phyloP scores from a whole-genome alignment of 2,329 filamentous ascomycete species.

The Rosellinia necatrix region DNA sequence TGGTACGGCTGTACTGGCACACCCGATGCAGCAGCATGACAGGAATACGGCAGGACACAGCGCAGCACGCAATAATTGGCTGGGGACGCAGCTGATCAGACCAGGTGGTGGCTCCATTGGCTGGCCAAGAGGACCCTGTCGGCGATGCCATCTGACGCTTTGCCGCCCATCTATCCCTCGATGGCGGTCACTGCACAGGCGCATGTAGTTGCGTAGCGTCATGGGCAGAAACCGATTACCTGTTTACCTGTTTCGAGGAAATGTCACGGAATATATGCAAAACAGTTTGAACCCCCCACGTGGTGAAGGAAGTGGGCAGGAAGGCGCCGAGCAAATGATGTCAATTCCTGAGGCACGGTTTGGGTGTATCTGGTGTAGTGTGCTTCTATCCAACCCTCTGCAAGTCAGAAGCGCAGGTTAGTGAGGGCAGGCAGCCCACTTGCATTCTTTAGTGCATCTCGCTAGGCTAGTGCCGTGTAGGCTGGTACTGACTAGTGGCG shows the following conservation, averaged over 20 bases:
- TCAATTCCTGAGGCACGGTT: too few species aligned
- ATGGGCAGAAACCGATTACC: too few species aligned
- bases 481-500: too few species aligned
- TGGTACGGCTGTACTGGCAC: constrained; percentile 12
- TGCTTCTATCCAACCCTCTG: too few species aligned
- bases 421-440: too few species aligned
- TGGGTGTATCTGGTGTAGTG: too few species aligned
- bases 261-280: background rate
- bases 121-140: constrained; percentile 23
- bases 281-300: constrained; percentile 6
- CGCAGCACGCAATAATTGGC: constrained; percentile 25
- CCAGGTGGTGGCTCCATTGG: constrained; percentile 26
- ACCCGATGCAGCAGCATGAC: constrained; percentile 20
- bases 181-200: constrained; percentile 15
- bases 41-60: constrained; percentile 17
- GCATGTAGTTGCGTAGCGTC: too few species aligned
- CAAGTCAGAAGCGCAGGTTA: too few species aligned
- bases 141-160: constrained; percentile 30
- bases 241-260: too few species aligned
- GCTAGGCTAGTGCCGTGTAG: too few species aligned
- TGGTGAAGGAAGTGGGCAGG: background rate
- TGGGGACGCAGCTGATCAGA: constrained; percentile 28
- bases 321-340: background rate
- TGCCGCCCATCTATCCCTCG: constrained; percentile 26
- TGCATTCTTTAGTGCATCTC: too few species aligned